A percentile compares a stretch with the other conserved stretches of the same genome.
phyloP scores from a whole-genome alignment of 2,329 filamentous ascomycete species.

The Stenocarpella maydis region DNA sequence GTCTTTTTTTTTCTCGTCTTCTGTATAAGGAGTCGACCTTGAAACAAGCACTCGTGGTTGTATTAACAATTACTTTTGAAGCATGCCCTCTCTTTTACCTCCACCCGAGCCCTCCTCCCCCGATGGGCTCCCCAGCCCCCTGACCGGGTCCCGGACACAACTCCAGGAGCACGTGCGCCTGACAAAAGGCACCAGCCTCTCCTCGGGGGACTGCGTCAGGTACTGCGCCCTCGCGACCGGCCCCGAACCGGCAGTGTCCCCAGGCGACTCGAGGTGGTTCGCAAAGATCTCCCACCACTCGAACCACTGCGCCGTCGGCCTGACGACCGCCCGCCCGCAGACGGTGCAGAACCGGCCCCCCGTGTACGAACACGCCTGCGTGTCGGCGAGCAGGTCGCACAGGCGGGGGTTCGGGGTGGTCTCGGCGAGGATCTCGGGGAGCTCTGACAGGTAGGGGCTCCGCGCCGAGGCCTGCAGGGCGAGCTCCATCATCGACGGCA shows the following conservation, averaged over 20 bases:
- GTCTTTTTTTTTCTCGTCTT: background rate
- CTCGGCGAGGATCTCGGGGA: conserved; percentile 51
- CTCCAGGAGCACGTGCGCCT: conserved; percentile 59
- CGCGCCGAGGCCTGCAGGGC: conserved; percentile 57
- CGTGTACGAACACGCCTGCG: conserved; percentile 51
- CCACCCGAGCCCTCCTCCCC: background rate
- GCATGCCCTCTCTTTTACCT: background rate
- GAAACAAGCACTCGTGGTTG: conserved; percentile 4
- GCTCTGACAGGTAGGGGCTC: conserved; percentile 51
- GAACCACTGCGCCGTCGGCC: conserved; percentile 66
- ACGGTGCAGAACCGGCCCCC: conserved; percentile 62
- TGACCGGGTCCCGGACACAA: conserved; percentile 50
- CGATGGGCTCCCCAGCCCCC: conserved; percentile 19
- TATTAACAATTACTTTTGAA: conserved; percentile 4
- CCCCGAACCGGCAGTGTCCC: background rate
- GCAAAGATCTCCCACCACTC: conserved; percentile 64
- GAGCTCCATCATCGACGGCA: conserved; percentile 61
- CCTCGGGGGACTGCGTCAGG: conserved; percentile 45
- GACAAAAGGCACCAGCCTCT: conserved; percentile 55
- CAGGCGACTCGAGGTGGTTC: conserved; percentile 24
- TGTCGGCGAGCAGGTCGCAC: conserved; percentile 49
- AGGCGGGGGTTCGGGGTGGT: conserved; percentile 51
- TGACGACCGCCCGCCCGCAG: conserved; percentile 57
- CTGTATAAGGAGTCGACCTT: background rate
- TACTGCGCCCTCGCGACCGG: conserved; percentile 34